These are phyloP conservation scores for Suillus spraguei DNA, from an alignment of 768 basidiomycete genomes.

Conservation along the genomic window DNA sequence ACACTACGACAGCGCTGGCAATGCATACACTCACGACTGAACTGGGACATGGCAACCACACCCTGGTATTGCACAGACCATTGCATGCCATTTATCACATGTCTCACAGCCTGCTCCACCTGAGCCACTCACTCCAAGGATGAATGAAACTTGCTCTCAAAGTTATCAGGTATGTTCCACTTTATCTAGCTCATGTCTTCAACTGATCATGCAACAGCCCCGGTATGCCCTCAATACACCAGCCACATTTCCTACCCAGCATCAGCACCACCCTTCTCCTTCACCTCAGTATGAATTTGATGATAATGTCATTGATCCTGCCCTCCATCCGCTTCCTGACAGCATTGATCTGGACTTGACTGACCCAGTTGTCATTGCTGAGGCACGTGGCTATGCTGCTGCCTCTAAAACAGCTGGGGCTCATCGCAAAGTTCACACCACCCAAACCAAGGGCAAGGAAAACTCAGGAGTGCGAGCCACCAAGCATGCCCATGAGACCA, in stretches of 20 bases:
- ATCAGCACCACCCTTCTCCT: background rate
- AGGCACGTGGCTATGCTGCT: background rate
- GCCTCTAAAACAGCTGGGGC: constrained; percentile 7
- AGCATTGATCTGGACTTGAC: background rate
- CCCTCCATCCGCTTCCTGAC: background rate
- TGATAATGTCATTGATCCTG: background rate
- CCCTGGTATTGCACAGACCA: too few relatives aligned
- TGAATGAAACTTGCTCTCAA: background rate
- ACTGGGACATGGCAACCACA: too few relatives aligned
- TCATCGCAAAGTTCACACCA: background rate
- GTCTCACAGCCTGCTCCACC: background rate
- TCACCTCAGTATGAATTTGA: too few relatives aligned
- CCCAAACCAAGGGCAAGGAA: constrained; percentile 10
- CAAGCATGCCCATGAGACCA: background rate
- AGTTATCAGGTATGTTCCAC: background rate
- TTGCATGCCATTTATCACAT: background rate
- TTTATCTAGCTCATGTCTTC: background rate
- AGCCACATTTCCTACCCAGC: background rate
- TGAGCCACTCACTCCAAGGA: background rate
- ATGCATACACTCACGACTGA: background rate
- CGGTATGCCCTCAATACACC: background rate
- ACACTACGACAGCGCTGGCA: background rate
- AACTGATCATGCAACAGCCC: background rate
- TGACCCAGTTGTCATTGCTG: background rate
- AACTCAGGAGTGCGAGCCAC: background rate